Conservation (phyloP, 306 rosid genomes). For the Quercus cerris region DNA sequence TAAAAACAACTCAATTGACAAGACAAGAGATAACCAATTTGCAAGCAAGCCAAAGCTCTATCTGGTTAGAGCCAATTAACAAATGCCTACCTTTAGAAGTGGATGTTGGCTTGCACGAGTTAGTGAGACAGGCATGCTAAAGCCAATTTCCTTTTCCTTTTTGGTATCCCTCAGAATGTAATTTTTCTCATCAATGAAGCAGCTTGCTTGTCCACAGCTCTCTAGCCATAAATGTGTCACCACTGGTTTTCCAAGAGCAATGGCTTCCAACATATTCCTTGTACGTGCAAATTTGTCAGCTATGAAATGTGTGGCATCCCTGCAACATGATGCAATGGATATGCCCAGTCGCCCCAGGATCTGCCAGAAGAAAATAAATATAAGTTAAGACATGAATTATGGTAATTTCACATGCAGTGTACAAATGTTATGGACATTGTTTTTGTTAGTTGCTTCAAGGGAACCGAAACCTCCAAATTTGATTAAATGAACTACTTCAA, state of each 20-base stretch:
- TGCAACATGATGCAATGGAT: conserved; percentile 49
- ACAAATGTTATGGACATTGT: not conserved
- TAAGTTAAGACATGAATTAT: not conserved
- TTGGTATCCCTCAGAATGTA: conserved; percentile 70
- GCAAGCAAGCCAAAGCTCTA: not conserved
- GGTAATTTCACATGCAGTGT: conserved; percentile 19
- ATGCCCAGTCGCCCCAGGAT: conserved; percentile 64
- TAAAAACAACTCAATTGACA: not conserved
- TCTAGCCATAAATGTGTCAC: conserved; percentile 89
- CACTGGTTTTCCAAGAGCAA: conserved; percentile 83
- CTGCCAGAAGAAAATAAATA: conserved; percentile 41
- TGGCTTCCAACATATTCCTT: conserved; percentile 89
- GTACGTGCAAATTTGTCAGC: conserved; percentile 89
- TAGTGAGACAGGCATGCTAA: conserved; percentile 78
- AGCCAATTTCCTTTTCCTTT: conserved; percentile 91
- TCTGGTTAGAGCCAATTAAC: conserved; percentile 9
- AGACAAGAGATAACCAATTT: not conserved
- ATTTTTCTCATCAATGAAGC: conserved; percentile 77
- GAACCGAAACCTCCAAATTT: too few relatives aligned
- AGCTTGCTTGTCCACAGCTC: conserved; percentile 76
- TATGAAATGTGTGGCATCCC: conserved; percentile 88
- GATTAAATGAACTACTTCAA: too few relatives aligned
- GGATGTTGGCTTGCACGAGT: conserved; percentile 64
- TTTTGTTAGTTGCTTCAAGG: too few relatives aligned
- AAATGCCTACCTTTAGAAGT: conserved; percentile 57